Conservation (phyloP, 306 rosid species). For the Clitoria ternatea region DNA sequence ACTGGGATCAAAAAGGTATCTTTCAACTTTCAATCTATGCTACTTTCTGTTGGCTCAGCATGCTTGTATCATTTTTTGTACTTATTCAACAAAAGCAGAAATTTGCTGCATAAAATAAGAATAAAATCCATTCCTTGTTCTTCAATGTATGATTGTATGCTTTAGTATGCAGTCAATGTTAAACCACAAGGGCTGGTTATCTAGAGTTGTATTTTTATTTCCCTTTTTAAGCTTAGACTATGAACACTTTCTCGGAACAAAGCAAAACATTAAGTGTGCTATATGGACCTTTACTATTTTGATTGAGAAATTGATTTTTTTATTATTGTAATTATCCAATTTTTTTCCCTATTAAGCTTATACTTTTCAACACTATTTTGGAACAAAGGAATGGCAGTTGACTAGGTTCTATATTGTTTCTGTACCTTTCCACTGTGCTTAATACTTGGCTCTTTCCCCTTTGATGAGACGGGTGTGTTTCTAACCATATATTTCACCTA, state of each 20-base stretch:
- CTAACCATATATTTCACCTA: not conserved
- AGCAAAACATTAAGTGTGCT: too few species aligned
- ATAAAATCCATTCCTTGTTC: not conserved
- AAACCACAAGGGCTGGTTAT: not conserved
- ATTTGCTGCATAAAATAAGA: not conserved
- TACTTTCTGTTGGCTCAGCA: constrained; percentile 4
- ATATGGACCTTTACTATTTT: not conserved
- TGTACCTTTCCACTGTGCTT: not conserved
- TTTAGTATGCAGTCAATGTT: not conserved
- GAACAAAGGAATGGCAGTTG: not conserved
- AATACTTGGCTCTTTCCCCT: not conserved
- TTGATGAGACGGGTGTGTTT: not conserved
- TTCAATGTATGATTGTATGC: not conserved
- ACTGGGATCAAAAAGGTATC: constrained; percentile 90
- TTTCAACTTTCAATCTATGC: not conserved
- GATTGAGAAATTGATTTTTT: not conserved
- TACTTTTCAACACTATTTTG: not conserved
- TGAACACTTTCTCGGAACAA: not conserved
- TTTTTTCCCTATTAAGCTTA: not conserved
- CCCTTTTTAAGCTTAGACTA: not conserved
- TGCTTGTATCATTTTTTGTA: constrained; percentile 2
- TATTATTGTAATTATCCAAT: not conserved
- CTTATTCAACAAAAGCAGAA: not conserved
- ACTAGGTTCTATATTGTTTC: not conserved
- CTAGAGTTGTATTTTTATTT: not conserved